A percentile compares a stretch with the other conserved stretches of the same genome.
phyloP scores from a whole-genome alignment of 2,329 filamentous ascomycete species.

The Ophiostoma sp. region DNA sequence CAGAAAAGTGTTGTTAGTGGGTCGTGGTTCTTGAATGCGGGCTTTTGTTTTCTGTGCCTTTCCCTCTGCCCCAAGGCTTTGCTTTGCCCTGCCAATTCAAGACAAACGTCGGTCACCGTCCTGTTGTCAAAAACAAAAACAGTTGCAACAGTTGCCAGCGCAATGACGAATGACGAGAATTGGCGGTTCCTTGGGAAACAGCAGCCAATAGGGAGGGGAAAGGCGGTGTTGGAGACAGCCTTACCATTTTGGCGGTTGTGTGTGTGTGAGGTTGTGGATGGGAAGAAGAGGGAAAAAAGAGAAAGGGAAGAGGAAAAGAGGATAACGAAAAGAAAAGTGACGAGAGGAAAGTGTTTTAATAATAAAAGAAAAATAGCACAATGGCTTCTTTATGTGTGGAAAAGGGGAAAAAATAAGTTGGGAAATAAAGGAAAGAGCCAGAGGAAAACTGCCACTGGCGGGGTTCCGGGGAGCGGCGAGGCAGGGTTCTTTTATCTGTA shows the following conservation, averaged over 20 bases:
- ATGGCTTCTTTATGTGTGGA: conserved; percentile 27
- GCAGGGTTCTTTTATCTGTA: conserved; percentile 26
- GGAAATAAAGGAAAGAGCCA: conserved; percentile 16
- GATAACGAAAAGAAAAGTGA: conserved; percentile 14
- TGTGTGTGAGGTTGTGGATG: conserved; percentile 18
- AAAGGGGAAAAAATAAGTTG: conserved; percentile 20
- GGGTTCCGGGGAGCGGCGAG: conserved; percentile 29
- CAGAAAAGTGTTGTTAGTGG: not conserved
- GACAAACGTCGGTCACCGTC: not conserved
- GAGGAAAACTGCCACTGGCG: conserved; percentile 20
- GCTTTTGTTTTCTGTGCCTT: not conserved
- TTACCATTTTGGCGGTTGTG: conserved; percentile 29
- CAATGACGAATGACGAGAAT: not conserved
- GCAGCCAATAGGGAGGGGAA: conserved; percentile 16
- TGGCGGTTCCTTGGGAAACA: not conserved
- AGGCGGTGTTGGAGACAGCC: conserved; percentile 8
- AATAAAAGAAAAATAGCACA: conserved; percentile 18
- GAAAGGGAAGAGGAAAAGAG: not conserved
- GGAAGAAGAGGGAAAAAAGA: not conserved
- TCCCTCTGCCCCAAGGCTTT: not conserved
- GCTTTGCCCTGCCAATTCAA: not conserved
- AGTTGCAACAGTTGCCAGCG: not conserved
- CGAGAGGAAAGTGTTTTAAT: conserved; percentile 1
- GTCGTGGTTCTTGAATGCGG: not conserved
- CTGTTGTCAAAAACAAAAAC: not conserved